Conservation (phyloP, 2,329 filamentous ascomycete genomes). For the Colletotrichum sp. region DNA sequence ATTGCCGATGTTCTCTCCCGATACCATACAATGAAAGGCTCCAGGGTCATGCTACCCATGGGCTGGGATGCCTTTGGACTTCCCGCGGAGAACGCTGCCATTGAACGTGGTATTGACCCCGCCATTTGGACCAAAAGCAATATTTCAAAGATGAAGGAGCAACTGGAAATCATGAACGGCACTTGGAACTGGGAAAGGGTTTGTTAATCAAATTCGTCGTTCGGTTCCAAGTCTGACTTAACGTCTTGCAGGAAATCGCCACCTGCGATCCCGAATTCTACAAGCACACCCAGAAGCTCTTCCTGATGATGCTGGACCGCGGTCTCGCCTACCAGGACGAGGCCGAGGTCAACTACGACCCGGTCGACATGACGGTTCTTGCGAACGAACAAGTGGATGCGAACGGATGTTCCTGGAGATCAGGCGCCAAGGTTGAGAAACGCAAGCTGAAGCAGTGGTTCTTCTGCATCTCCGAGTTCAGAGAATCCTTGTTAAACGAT, state of each 20-base stretch:
- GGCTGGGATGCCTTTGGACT: constrained; percentile 94
- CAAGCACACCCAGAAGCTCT: constrained; percentile 87
- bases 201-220: constrained; percentile 38
- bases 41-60: constrained; percentile 84
- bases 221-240: constrained; percentile 2
- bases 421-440: constrained; percentile 84
- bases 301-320: constrained; percentile 75
- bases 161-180: constrained; percentile 79
- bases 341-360: constrained; percentile 88
- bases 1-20: constrained; percentile 86
- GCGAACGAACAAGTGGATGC: constrained; percentile 94
- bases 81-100: constrained; percentile 89
- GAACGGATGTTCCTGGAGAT: constrained; percentile 85
- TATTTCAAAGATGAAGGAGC: constrained; percentile 83
- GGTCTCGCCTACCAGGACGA: constrained; percentile 84
- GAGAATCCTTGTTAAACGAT: constrained; percentile 73
- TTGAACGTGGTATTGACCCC: constrained; percentile 80
- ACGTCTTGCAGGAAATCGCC: constrained; percentile 69
- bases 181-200: constrained; percentile 85
- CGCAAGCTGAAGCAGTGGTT: constrained; percentile 87
- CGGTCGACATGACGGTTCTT: constrained; percentile 85
- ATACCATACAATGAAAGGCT: constrained; percentile 75
- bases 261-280: constrained; percentile 88
- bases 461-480: constrained; percentile 80
- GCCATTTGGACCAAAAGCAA: constrained; percentile 81